These are phyloP conservation scores for Magnusiomyces ingens DNA, from an alignment of 1,139 yeast genomes.

Conservation along the genomic window DNA sequence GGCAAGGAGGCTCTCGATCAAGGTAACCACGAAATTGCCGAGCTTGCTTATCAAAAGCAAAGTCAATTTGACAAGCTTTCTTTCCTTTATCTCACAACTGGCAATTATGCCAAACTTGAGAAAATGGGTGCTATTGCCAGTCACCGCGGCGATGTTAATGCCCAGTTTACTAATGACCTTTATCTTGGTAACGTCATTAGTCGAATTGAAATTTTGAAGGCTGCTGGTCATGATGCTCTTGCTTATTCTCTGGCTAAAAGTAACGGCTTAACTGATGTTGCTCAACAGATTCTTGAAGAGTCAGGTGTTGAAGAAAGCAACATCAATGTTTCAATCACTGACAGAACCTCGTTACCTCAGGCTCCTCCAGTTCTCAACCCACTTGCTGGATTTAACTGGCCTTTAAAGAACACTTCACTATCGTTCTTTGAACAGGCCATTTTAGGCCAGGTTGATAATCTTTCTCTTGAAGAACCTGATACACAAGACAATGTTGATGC, in stretches of 20 bases:
- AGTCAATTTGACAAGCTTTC: slow-evolving; percentile 84
- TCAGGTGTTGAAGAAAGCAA: slow-evolving; percentile 56
- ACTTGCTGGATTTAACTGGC: slow-evolving; percentile 63
- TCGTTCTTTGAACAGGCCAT: slow-evolving; percentile 84
- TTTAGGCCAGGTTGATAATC: slow-evolving; percentile 66
- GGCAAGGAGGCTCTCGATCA: slow-evolving; percentile 84
- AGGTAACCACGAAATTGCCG: slow-evolving; percentile 83
- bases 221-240: slow-evolving; percentile 76
- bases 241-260: slow-evolving; percentile 92
- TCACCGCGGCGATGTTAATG: slow-evolving; percentile 73
- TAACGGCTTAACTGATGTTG: slow-evolving; percentile 71
- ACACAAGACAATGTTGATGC: slow-evolving; percentile 21
- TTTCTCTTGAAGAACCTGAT: slow-evolving; percentile 44
- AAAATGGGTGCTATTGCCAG: slow-evolving; percentile 91
- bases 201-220: slow-evolving; percentile 67
- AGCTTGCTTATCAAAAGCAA: slow-evolving; percentile 81
- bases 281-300: slow-evolving; percentile 61
- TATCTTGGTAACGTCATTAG: slow-evolving; percentile 70
- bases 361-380: slow-evolving; percentile 44
- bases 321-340: slow-evolving; percentile 46
- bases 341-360: slow-evolving; percentile 31
- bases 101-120: slow-evolving; percentile 64
- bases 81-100: slow-evolving; percentile 77
- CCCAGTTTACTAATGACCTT: slow-evolving; percentile 76
- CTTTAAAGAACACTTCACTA: slow-evolving; percentile 61